Percentiles rank a stretch among this genome's conserved stretches.
These are phyloP conservation scores for Schoenoplectus tabernaemontani DNA, from an alignment of 202 grass and related monocot species.

Conservation along the genomic window DNA sequence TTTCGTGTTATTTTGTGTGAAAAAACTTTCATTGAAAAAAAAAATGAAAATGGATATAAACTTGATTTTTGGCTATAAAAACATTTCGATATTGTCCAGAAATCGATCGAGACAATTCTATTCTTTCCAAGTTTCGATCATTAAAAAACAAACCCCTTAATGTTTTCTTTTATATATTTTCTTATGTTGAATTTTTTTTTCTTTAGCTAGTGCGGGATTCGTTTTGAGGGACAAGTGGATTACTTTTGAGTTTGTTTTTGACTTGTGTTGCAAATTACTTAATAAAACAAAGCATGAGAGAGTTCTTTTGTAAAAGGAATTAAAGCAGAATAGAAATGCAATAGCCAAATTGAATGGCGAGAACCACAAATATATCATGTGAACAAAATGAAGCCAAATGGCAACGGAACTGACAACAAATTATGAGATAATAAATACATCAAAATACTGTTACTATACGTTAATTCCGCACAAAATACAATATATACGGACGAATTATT, in stretches of 20 bases:
- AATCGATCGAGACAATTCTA: too few relatives aligned
- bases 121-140: too few relatives aligned
- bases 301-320: not conserved
- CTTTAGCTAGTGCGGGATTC: not conserved
- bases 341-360: not conserved
- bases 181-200: not conserved
- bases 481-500: not conserved
- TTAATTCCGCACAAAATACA: not conserved
- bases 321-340: not conserved
- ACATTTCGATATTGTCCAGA: too few relatives aligned
- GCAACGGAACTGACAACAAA: not conserved
- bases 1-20: too few relatives aligned
- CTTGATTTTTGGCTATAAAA: too few relatives aligned
- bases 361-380: not conserved
- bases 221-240: not conserved
- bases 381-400: constrained; percentile 2
- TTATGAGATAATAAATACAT: not conserved
- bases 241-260: not conserved
- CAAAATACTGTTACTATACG: not conserved
- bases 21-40: too few relatives aligned
- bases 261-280: not conserved
- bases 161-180: not conserved
- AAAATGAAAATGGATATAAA: too few relatives aligned
- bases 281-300: not conserved
- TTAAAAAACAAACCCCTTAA: too few relatives aligned